A percentile compares a stretch with the other conserved stretches of the same genome.
These are phyloP conservation scores for Taphrina wiesneri DNA, from an alignment of 1,139 yeast species.

Conservation along the genomic window DNA sequence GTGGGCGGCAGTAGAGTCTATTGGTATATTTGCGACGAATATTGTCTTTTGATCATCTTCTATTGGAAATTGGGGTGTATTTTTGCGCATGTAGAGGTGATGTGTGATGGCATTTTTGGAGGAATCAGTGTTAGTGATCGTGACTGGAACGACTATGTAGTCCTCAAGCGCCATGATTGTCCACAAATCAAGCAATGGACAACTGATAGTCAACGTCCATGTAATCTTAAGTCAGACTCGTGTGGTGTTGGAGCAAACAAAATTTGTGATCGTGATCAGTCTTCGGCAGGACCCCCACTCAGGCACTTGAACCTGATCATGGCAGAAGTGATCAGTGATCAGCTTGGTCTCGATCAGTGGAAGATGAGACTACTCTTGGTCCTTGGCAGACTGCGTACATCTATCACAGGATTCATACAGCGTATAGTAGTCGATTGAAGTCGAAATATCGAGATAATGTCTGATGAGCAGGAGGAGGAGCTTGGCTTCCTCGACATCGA, in stretches of 20 bases:
- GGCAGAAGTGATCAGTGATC: background rate
- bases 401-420: no score
- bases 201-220: background rate
- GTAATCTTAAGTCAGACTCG: background rate
- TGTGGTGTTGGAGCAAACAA: background rate
- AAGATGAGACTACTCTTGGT: background rate
- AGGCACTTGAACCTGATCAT: background rate
- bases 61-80: constrained; percentile 34
- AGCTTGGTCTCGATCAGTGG: background rate
- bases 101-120: constrained; percentile 21
- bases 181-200: background rate
- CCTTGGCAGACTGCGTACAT: background rate
- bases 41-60: constrained; percentile 33
- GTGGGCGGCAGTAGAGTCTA: constrained; percentile 40
- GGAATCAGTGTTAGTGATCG: background rate
- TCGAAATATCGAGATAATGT: no score
- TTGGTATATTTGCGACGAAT: constrained; percentile 41
- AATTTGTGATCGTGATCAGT: constrained; percentile 1
- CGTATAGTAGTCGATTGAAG: background rate
- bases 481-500: constrained; percentile 50
- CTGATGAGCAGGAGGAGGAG: constrained; percentile 10
- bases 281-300: background rate
- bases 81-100: constrained; percentile 38
- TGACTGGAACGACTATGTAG: constrained; percentile 10
- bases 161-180: constrained; percentile 25